phyloP scores from a whole-genome alignment of 768 basidiomycete genomes.

The Chalciporus piperatus region DNA sequence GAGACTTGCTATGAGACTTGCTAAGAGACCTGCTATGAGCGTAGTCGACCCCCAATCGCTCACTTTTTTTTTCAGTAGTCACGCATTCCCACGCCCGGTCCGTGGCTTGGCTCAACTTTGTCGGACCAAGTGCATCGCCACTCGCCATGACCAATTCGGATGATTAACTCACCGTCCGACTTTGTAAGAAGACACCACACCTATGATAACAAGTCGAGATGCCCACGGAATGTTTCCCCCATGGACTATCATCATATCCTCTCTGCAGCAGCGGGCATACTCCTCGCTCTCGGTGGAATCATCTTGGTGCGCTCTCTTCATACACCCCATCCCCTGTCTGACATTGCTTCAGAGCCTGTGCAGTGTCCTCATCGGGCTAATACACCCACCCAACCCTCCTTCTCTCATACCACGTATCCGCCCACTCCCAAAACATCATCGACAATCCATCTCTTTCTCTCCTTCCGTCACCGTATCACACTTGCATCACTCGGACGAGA shows the following conservation, averaged over 20 bases:
- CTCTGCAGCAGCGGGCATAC: not conserved
- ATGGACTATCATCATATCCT: not conserved
- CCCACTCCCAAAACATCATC: not conserved
- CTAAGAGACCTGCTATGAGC: no score
- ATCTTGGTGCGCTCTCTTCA: not conserved
- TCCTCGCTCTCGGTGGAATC: not conserved
- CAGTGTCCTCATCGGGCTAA: not conserved
- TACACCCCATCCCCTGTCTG: no score
- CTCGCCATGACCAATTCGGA: no score
- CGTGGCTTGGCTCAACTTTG: no score
- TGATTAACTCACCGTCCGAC: no score
- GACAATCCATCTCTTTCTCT: not conserved
- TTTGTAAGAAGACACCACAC: not conserved
- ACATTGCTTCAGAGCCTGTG: not conserved
- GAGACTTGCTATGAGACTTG: no score
- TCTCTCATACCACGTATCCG: not conserved
- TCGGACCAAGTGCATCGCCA: no score
- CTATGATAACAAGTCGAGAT: not conserved
- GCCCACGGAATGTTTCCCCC: not conserved
- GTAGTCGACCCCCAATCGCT: no score
- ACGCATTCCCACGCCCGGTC: not conserved
- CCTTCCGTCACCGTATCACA: not conserved
- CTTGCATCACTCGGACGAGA: not conserved
- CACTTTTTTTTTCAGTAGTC: not conserved
- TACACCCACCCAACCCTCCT: not conserved